These are phyloP conservation scores for Suhomyces bokatorum DNA, from an alignment of 1,139 yeast species.

Conservation along the genomic window DNA sequence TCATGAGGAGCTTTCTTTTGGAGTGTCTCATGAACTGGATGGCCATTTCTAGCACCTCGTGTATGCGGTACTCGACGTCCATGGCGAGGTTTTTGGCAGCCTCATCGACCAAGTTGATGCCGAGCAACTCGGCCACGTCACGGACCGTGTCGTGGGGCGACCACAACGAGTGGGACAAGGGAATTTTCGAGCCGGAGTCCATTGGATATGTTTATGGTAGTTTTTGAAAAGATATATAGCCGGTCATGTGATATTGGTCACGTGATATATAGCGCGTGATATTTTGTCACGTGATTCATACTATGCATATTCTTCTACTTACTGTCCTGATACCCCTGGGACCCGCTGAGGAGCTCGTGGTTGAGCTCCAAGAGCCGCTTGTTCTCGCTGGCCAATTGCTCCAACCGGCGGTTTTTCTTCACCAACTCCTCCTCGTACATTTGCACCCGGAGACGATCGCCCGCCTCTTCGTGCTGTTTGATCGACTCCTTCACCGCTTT, in stretches of 20 bases:
- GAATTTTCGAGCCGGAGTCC: slow-evolving; percentile 46
- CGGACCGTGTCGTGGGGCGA: slow-evolving; percentile 96
- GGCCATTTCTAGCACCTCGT: slow-evolving; percentile 94
- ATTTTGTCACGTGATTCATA: too few relatives aligned
- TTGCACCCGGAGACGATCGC: slow-evolving; percentile 21
- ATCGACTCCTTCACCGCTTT: slow-evolving; percentile 18
- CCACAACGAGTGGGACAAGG: slow-evolving; percentile 90
- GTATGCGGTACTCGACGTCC: slow-evolving; percentile 97
- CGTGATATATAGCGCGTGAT: not conserved
- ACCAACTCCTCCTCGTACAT: slow-evolving; percentile 27
- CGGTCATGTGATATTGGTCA: not conserved
- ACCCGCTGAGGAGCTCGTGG: slow-evolving; percentile 23
- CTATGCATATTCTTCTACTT: not conserved
- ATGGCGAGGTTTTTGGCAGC: slow-evolving; percentile 93
- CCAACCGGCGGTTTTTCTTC: slow-evolving; percentile 27
- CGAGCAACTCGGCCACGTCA: slow-evolving; percentile 93
- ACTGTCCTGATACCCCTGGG: not conserved
- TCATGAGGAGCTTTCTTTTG: slow-evolving; percentile 77
- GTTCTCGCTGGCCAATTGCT: slow-evolving; percentile 30
- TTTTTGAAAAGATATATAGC: not conserved
- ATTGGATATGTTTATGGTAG: slow-evolving; percentile 17
- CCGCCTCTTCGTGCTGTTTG: slow-evolving; percentile 17
- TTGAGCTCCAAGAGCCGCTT: slow-evolving; percentile 36
- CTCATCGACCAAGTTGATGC: slow-evolving; percentile 84
- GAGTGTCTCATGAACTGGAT: slow-evolving; percentile 94